These are phyloP conservation scores for Ascochyta koolunga DNA, from an alignment of 2,329 filamentous ascomycete species.

Conservation along the genomic window DNA sequence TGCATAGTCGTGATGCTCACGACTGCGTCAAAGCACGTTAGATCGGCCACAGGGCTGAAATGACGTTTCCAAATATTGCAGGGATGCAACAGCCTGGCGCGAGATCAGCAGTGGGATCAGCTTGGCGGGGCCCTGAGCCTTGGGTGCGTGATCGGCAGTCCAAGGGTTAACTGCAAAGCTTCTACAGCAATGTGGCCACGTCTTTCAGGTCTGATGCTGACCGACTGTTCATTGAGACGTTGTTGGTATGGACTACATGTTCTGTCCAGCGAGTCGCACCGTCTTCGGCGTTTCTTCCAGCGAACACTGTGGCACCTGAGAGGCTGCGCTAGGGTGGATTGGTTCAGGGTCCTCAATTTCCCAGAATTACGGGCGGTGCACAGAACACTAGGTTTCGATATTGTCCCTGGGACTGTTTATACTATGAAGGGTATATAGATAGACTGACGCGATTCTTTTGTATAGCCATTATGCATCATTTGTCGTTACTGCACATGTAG, in stretches of 20 bases:
- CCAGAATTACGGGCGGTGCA: not conserved
- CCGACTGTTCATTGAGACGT: not conserved
- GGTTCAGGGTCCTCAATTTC: not conserved
- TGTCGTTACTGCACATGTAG: constrained; percentile 21
- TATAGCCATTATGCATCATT: constrained; percentile 30
- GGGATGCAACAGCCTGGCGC: constrained; percentile 5
- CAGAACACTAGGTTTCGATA: not conserved
- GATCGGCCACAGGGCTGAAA: constrained; percentile 16
- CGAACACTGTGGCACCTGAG: not conserved
- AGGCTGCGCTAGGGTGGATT: not conserved
- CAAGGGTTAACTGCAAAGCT: not conserved
- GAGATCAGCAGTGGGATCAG: constrained; percentile 8
- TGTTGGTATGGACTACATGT: not conserved
- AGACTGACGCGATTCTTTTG: constrained; percentile 18
- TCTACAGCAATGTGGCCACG: not conserved
- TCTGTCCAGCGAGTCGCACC: constrained; percentile 2
- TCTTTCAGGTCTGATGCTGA: not conserved
- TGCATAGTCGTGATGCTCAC: constrained; percentile 14
- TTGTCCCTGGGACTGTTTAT: constrained; percentile 10
- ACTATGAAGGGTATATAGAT: constrained; percentile 15
- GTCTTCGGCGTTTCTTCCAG: not conserved
- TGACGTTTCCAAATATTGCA: constrained; percentile 6
- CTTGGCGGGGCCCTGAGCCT: constrained; percentile 3
- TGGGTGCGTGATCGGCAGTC: constrained; percentile 1
- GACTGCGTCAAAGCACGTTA: constrained; percentile 17